A percentile compares a stretch with the other conserved stretches of the same genome.
Evolutionary conservation across 208 protist species (phyloP).

Genomic region (Leptomonas pyrrhocoris): DNA sequence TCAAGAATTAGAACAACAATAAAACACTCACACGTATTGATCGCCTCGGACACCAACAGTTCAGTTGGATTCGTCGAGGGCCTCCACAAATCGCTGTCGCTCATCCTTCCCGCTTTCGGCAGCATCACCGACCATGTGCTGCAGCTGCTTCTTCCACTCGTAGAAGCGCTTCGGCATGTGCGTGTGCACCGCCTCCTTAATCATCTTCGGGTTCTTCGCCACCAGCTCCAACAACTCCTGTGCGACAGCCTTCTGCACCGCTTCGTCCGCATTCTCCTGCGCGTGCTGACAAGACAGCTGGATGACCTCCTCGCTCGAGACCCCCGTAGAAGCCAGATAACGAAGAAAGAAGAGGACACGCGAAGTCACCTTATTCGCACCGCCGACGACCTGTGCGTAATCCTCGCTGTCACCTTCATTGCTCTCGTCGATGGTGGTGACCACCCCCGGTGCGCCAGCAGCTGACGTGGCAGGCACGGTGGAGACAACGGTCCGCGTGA

Average conservation of each 20-base stretch:
- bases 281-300: constrained; percentile 30
- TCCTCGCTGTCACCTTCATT: background rate
- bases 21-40: no score
- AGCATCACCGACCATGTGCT: constrained; percentile 30
- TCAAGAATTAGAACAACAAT: no score
- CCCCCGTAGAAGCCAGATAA: constrained; percentile 51
- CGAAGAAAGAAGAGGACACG: constrained; percentile 56
- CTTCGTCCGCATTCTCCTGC: constrained; percentile 23
- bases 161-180: constrained; percentile 38
- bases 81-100: constrained; percentile 21
- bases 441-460: background rate
- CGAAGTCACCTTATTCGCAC: constrained; percentile 40
- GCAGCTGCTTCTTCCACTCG: constrained; percentile 35
- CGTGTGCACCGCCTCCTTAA: constrained; percentile 35
- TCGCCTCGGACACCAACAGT: background rate
- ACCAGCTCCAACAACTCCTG: constrained; percentile 35
- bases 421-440: constrained; percentile 4
- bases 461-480: background rate
- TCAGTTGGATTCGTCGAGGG: constrained; percentile 5
- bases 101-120: constrained; percentile 9
- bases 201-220: constrained; percentile 33
- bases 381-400: constrained; percentile 1
- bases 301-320: constrained; percentile 42
- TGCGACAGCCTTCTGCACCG: constrained; percentile 49
- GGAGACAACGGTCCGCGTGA: constrained; percentile 1